A percentile compares a stretch with the other conserved stretches of the same genome.
These are phyloP conservation scores for Claviceps purpurea DNA, from an alignment of 2,329 filamentous ascomycete genomes.

Conservation along the genomic window DNA sequence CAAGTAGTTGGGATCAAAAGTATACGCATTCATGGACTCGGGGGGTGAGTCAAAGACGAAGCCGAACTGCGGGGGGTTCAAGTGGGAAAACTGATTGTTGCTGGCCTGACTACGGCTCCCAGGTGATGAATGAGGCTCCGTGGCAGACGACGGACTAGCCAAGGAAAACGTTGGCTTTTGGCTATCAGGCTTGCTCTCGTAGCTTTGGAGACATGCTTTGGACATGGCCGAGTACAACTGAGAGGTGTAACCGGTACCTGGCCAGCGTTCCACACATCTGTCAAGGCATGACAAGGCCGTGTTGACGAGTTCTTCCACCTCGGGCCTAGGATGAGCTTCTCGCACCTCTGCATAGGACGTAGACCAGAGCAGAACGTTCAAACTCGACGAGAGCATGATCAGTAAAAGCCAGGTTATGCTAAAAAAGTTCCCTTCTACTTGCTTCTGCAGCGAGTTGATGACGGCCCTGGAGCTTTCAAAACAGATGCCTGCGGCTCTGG, in stretches of 20 bases:
- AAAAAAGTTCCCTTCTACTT: constrained; percentile 61
- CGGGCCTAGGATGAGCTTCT: constrained; percentile 53
- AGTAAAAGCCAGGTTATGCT: constrained; percentile 94
- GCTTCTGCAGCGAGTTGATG: constrained; percentile 65
- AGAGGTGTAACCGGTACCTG: constrained; percentile 71
- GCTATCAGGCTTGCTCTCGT: constrained; percentile 38
- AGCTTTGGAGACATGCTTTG: constrained; percentile 75
- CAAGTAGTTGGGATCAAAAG: constrained; percentile 28
- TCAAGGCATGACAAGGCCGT: constrained; percentile 67
- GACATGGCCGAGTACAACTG: constrained; percentile 81
- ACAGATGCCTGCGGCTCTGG: constrained; percentile 65
- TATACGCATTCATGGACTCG: constrained; percentile 36
- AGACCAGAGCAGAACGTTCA: constrained; percentile 87
- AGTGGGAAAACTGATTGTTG: constrained; percentile 24
- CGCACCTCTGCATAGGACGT: constrained; percentile 79
- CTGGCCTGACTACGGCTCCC: constrained; percentile 13
- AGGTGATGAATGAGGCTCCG: constrained; percentile 19
- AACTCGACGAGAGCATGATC: constrained; percentile 75
- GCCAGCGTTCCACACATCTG: constrained; percentile 78
- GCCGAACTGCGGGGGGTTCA: constrained; percentile 41
- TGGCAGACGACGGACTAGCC: constrained; percentile 20
- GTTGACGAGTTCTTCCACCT: constrained; percentile 63
- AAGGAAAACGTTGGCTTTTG: constrained; percentile 17
- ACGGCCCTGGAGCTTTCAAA: constrained; percentile 74
- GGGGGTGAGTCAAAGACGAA: constrained; percentile 43